phyloP scores from a whole-genome alignment of 2,329 filamentous ascomycete genomes.

The Peltaster fructicola region DNA sequence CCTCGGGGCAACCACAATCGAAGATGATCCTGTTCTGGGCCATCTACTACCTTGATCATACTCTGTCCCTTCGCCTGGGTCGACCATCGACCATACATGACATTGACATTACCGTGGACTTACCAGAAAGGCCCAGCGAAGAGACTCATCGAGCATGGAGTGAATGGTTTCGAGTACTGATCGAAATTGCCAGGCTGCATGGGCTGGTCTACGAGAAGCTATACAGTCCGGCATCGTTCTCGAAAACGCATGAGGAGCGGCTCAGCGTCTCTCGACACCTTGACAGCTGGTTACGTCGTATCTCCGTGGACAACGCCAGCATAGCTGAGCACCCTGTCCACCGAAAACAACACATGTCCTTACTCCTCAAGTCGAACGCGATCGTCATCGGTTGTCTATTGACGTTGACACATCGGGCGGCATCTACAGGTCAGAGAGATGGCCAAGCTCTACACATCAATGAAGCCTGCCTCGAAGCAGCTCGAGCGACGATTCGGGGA shows the following conservation, averaged over 20 bases:
- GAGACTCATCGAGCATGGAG: neutral
- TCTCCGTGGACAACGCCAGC: too few relatives aligned
- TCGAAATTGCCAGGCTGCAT: slow-evolving; percentile 1
- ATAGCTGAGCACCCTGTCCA: neutral
- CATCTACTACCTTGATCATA: slow-evolving; percentile 39
- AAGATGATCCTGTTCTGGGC: slow-evolving; percentile 37
- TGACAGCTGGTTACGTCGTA: too few relatives aligned
- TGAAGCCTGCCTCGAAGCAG: neutral
- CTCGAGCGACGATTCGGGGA: neutral
- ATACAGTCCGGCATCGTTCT: slow-evolving; percentile 1
- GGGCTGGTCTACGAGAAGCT: slow-evolving; percentile 5
- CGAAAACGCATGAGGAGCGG: too few relatives aligned
- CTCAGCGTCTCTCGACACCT: too few relatives aligned
- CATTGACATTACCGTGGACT: slow-evolving; percentile 2
- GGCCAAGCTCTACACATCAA: neutral
- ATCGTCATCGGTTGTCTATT: neutral
- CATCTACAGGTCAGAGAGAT: slow-evolving; percentile 1
- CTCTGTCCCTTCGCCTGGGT: slow-evolving; percentile 56
- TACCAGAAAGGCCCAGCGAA: neutral
- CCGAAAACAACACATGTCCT: neutral
- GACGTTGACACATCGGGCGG: neutral
- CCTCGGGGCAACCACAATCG: slow-evolving; percentile 8
- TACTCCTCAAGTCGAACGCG: neutral
- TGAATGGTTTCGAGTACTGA: neutral
- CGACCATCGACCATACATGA: slow-evolving; percentile 4